Evolutionary conservation across 768 basidiomycete species (phyloP).

Genomic region (Tulasnella sp.): DNA sequence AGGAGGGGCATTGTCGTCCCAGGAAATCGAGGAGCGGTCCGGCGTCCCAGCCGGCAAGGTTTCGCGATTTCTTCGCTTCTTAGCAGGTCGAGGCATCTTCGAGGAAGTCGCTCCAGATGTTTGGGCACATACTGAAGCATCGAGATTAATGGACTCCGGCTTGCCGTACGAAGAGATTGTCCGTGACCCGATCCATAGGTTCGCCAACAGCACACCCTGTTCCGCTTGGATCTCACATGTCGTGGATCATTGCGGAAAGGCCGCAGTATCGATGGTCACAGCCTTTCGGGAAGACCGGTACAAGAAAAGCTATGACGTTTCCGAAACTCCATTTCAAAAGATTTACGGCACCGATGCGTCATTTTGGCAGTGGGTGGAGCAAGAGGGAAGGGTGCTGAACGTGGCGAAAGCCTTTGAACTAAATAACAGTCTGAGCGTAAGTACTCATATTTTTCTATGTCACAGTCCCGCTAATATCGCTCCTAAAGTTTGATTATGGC

Average conservation of each 20-base stretch:
- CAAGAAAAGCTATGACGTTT: not conserved
- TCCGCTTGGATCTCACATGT: not conserved
- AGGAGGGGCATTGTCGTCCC: not conserved
- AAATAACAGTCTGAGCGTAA: not conserved
- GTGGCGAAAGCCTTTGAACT: slow-evolving; percentile 1
- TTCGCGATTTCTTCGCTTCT: not conserved
- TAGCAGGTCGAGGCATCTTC: not conserved
- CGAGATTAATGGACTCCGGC: not conserved
- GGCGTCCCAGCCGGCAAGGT: not conserved
- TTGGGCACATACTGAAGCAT: slow-evolving; percentile 1
- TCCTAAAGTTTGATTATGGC: not conserved
- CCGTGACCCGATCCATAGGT: not conserved
- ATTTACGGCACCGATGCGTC: not conserved
- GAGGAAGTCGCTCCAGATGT: not conserved
- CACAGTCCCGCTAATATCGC: not conserved
- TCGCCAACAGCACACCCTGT: not conserved
- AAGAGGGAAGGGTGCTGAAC: not conserved
- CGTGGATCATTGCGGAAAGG: not conserved
- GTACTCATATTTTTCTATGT: not conserved
- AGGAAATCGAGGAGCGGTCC: not conserved
- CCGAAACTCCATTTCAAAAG: not conserved
- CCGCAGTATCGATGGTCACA: not conserved
- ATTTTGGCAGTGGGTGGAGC: slow-evolving; percentile 13
- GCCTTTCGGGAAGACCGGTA: not conserved
- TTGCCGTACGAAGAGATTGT: not conserved